These are phyloP conservation scores for Coniochaeta pulveracea DNA, from an alignment of 2,329 filamentous ascomycete species.

Conservation along the genomic window DNA sequence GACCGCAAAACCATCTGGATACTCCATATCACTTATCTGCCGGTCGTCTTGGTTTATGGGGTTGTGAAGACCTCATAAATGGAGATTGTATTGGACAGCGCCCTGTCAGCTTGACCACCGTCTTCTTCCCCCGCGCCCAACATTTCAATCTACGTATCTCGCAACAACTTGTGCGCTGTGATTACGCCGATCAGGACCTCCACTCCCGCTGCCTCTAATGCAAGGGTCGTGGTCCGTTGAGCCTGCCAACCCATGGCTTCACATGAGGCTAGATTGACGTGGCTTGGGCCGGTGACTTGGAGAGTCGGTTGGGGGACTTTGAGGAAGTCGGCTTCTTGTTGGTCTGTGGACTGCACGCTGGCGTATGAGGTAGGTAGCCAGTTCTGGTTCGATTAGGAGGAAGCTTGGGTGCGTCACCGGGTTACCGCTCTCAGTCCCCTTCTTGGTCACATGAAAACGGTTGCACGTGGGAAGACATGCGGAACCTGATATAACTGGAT, in stretches of 20 bases:
- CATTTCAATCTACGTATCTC: too few species aligned
- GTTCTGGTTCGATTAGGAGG: slow-evolving; percentile 23
- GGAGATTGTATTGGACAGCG: too few species aligned
- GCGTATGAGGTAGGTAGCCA: slow-evolving; percentile 12
- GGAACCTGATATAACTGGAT: slow-evolving; percentile 20
- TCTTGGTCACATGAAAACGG: neutral
- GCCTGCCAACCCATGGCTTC: slow-evolving; percentile 25
- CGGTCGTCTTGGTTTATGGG: too few species aligned
- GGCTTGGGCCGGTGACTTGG: slow-evolving; percentile 20
- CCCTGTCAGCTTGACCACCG: too few species aligned
- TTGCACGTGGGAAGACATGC: neutral
- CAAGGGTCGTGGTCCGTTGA: slow-evolving; percentile 21
- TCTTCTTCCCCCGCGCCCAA: too few species aligned
- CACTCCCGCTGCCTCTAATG: slow-evolving; percentile 16
- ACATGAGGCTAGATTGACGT: slow-evolving; percentile 12
- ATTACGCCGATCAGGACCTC: too few species aligned
- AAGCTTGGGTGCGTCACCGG: slow-evolving; percentile 21
- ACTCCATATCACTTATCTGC: too few species aligned
- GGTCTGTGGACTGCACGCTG: slow-evolving; percentile 23
- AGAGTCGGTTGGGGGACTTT: slow-evolving; percentile 30
- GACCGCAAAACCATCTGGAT: too few species aligned
- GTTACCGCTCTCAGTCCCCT: slow-evolving; percentile 14
- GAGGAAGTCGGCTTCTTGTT: slow-evolving; percentile 24
- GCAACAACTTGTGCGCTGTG: too few species aligned
- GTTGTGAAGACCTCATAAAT: too few species aligned